Evolutionary conservation across 164 flowering plant genomes (phyloP).

Genomic region (Nymphaea thermarum): DNA sequence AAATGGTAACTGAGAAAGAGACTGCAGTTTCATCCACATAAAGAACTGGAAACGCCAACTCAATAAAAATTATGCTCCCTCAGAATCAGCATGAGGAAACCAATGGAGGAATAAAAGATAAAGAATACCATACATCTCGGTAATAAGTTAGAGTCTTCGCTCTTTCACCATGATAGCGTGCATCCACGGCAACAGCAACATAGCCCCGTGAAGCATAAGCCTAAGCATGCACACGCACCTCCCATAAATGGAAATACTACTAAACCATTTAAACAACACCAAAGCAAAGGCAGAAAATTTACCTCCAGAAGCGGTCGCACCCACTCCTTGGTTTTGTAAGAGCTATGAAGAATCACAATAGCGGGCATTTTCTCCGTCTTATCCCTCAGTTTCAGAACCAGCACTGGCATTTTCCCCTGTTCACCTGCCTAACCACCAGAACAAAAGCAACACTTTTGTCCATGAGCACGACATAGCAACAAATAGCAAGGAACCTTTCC

Average conservation of each 20-base stretch:
- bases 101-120: no score
- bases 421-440: conserved; percentile 46
- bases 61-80: no score
- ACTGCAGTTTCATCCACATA: no score
- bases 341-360: conserved; percentile 82
- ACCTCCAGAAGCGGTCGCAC: conserved; percentile 90
- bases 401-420: conserved; percentile 83
- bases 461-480: neutral
- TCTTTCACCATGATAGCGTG: conserved; percentile 98
- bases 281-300: neutral
- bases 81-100: no score
- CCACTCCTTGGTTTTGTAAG: conserved; percentile 88
- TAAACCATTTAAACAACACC: neutral
- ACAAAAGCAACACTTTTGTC: neutral
- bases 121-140: conserved; percentile 37
- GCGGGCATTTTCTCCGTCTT: conserved; percentile 52
- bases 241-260: neutral
- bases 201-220: conserved; percentile 96
- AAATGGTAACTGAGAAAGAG: no score
- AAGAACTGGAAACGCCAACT: no score
- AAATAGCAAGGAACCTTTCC: neutral
- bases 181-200: conserved; percentile 80
- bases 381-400: conserved; percentile 64
- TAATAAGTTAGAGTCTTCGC: conserved; percentile 60
- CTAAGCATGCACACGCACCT: conserved; percentile 23